Conservation (phyloP, 495 filamentous ascomycete genomes). For the Entonaema liquescens region DNA sequence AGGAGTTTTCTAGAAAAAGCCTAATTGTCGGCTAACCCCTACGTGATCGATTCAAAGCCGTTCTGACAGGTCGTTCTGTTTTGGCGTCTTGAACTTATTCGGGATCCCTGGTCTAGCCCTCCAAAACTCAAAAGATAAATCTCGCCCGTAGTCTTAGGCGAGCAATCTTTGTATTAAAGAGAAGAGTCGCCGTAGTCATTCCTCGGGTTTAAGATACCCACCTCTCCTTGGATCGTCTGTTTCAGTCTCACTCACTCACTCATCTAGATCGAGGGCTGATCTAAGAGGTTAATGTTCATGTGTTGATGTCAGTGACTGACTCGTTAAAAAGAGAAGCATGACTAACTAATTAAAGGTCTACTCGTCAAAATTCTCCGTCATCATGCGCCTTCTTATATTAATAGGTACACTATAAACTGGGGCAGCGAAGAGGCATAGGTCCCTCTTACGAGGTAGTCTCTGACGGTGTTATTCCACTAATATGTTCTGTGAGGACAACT, state of each 20-base stretch:
- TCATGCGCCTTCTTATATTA: background rate
- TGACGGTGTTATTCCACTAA: background rate
- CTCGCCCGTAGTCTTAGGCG: no score
- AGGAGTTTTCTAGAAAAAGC: conserved; percentile 30
- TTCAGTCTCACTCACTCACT: background rate
- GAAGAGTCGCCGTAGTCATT: background rate
- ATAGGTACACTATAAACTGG: background rate
- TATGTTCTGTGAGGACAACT: conserved; percentile 17
- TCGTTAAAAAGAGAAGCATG: background rate
- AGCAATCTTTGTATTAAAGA: conserved; percentile 2
- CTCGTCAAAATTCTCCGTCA: background rate
- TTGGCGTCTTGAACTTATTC: background rate
- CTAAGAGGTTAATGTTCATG: background rate
- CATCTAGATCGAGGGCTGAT: background rate
- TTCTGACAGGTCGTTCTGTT: background rate
- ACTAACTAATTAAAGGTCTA: background rate
- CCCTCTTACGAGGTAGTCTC: background rate
- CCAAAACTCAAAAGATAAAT: background rate
- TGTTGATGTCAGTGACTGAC: conserved; percentile 1
- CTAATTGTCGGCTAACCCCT: background rate
- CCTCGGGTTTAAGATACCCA: conserved; percentile 1
- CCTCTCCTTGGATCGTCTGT: background rate
- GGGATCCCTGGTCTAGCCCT: background rate
- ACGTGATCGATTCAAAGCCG: background rate
- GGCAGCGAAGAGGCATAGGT: background rate